Conservation (phyloP, 2,329 filamentous ascomycete species). For the Cyclaneusma minus region DNA sequence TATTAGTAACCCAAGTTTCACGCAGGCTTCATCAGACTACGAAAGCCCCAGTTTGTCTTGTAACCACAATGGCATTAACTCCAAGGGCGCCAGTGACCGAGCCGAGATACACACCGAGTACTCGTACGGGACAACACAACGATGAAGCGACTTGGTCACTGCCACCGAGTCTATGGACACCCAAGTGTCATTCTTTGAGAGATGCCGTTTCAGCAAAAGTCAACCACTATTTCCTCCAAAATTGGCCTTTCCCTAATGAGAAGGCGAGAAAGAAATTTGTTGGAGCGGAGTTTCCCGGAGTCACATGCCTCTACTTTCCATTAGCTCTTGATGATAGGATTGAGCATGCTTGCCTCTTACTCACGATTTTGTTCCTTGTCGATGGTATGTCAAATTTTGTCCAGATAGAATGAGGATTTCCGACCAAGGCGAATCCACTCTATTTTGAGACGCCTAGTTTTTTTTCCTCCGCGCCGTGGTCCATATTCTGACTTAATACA, state of each 20-base stretch:
- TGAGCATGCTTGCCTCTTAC: slow-evolving; percentile 20
- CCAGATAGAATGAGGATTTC: not conserved
- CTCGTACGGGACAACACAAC: no score
- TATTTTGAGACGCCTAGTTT: not conserved
- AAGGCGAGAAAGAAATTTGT: slow-evolving; percentile 20
- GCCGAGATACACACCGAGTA: no score
- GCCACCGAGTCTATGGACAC: no score
- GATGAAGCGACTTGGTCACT: no score
- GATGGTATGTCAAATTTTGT: slow-evolving; percentile 22
- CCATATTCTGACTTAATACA: slow-evolving; percentile 7
- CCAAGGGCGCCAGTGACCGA: no score
- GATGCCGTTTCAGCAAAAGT: slow-evolving; percentile 20
- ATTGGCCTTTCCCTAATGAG: slow-evolving; percentile 22
- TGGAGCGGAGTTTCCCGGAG: slow-evolving; percentile 18
- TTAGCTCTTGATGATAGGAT: slow-evolving; percentile 23
- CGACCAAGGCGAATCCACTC: not conserved
- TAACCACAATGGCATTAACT: no score
- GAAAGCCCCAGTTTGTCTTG: no score
- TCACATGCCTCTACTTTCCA: slow-evolving; percentile 25
- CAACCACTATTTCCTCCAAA: slow-evolving; percentile 21
- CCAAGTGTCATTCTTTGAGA: no score
- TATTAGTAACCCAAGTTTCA: no score
- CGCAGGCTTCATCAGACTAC: no score
- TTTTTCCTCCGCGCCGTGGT: not conserved
- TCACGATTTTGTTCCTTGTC: slow-evolving; percentile 25